A percentile compares a stretch with the other conserved stretches of the same genome.
Conservation (phyloP, 179 eudicot genomes). For the Sideroxylon spinosum region DNA sequence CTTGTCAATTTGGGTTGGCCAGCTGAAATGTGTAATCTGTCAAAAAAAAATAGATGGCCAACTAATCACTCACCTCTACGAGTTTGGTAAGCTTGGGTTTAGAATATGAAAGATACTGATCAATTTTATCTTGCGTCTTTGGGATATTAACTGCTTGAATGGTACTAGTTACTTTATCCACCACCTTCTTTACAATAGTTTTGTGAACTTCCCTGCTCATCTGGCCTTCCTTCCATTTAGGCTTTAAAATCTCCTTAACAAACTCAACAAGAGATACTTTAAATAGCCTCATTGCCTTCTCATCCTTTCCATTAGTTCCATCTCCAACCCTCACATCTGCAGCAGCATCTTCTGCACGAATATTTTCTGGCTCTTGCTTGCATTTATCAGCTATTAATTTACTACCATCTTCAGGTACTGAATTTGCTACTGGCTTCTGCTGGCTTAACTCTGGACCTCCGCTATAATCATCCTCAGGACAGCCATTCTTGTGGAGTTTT, state of each 20-base stretch:
- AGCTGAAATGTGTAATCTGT: background rate
- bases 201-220: conserved; percentile 78
- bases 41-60: background rate
- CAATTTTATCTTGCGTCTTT: conserved; percentile 67
- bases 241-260: conserved; percentile 80
- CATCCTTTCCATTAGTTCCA: conserved; percentile 48
- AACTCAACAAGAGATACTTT: conserved; percentile 74
- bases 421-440: conserved; percentile 18
- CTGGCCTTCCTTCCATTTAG: conserved; percentile 83
- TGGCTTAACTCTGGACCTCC: conserved; percentile 21
- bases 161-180: conserved; percentile 69
- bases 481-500: conserved; percentile 1
- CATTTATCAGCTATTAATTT: conserved; percentile 18
- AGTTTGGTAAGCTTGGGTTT: conserved; percentile 78
- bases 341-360: conserved; percentile 11
- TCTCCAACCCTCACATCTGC: conserved; percentile 42
- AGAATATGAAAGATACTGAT: conserved; percentile 55
- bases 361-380: conserved; percentile 27
- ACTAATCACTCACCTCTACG: conserved; percentile 57
- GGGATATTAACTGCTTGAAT: conserved; percentile 58
- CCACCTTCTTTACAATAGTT: conserved; percentile 74
- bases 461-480: conserved; percentile 11
- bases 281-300: conserved; percentile 61
- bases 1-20: conserved; percentile 1
- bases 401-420: conserved; percentile 15